Evolutionary conservation across 495 filamentous ascomycete genomes (phyloP), one percentile per base, ranked within the genome.

Genomic region (Massariosphaeria phaeospora): DNA sequence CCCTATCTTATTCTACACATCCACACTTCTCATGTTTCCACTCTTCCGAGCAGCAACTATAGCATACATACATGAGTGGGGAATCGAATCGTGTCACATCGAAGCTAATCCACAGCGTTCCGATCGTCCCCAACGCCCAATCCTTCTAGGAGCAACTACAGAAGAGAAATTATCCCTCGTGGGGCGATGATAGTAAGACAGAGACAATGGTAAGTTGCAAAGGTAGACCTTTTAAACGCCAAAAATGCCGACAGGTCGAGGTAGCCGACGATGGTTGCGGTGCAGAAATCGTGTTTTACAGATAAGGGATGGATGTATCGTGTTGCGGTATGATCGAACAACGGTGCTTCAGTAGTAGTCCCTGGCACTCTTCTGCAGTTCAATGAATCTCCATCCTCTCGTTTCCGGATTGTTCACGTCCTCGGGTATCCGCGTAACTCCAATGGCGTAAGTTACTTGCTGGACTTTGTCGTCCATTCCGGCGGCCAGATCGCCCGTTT

Each of bases 391-490:
- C 93, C 93, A 98, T 13, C 93, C 93, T 59, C 89, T 78, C 3
- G 93, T 98, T 71, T 98, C 93, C 1, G 89, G 88, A 71, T 97
- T 97, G 74, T 81, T 91, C 48, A 97, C 93, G 59, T 98, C 93
- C 64, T 98, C 93, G 20, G 91, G 79, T 31, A 95, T 82, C 48
- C 93, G 77, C 1, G 93, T 97, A 48, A 97, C 84, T 48, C 93
- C 93, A 61, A 98, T 97, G 36, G 91, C 93, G 62, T 98, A 98
- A 0, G 94, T 96, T 57, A 98, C 93, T 52, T 94, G 84, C 69
- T 96, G 91, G 26, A 98, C 93, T 72, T 87, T 91, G 71, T 98
- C 93, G 69, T 98, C 94, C 89, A 96, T 96, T 26, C 93, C 93
- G n/a, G 93, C 93, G 17, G 90, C 89, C 34, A 98, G 80, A 62